These are phyloP conservation scores for Arthrobotrys megalospora DNA, from an alignment of 2,329 filamentous ascomycete species.

Conservation along the genomic window DNA sequence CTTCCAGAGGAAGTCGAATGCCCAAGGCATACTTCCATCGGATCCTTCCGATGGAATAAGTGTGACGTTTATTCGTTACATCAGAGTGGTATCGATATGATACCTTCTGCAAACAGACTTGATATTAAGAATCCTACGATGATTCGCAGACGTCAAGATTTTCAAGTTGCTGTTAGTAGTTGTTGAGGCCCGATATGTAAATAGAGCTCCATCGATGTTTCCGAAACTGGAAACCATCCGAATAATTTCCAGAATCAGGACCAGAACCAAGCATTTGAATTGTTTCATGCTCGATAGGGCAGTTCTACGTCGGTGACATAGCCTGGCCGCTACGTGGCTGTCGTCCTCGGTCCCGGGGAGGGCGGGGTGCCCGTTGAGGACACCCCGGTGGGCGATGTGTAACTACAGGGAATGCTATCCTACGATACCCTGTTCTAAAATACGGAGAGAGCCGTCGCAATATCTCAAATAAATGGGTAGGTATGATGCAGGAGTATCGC, in stretches of 20 bases:
- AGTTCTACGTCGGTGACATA: constrained; percentile 24
- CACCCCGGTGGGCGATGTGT: constrained; percentile 16
- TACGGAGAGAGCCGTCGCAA: constrained; percentile 48
- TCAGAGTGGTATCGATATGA: constrained; percentile 13
- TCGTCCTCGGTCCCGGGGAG: constrained; percentile 19
- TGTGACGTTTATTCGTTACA: constrained; percentile 14
- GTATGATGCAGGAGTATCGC: constrained; percentile 34
- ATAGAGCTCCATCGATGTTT: constrained; percentile 45
- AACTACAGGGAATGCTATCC: constrained; percentile 22
- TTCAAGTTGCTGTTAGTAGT: background rate
- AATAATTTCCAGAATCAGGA: constrained; percentile 36
- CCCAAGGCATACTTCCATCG: background rate
- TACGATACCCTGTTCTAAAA: constrained; percentile 12
- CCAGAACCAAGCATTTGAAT: background rate
- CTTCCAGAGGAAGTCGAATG: background rate
- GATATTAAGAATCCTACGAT: background rate
- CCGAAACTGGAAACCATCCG: constrained; percentile 28
- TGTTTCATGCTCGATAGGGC: constrained; percentile 44
- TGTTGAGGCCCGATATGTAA: constrained; percentile 2
- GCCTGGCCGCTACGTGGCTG: constrained; percentile 27
- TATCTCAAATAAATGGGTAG: constrained; percentile 38
- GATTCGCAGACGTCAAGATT: background rate
- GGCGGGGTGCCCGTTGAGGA: constrained; percentile 4
- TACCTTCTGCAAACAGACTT: constrained; percentile 14
- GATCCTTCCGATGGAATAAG: background rate